These are phyloP conservation scores for Xylaria sp. DNA, from an alignment of 2,329 filamentous ascomycete genomes.

Conservation along the genomic window DNA sequence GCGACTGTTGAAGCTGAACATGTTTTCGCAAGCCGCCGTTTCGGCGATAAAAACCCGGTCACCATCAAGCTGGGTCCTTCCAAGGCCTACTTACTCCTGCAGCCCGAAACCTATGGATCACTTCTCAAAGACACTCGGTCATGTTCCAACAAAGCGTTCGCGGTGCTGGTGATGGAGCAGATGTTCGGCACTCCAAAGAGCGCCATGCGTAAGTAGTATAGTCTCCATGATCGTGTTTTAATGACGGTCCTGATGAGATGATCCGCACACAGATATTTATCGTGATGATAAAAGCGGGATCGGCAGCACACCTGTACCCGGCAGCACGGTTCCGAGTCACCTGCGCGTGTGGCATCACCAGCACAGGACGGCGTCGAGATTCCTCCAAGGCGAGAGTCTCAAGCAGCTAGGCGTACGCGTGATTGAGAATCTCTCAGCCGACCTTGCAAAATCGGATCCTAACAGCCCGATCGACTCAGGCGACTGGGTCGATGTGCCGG, in stretches of 20 bases:
- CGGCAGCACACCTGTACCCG: not conserved
- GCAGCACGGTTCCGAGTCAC: conserved; percentile 3
- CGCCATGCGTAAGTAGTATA: conserved; percentile 1
- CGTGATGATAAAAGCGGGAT: conserved; percentile 10
- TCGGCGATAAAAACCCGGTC: not conserved
- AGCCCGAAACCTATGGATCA: conserved; percentile 8
- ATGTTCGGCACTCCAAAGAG: conserved; percentile 12
- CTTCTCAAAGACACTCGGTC: conserved; percentile 11
- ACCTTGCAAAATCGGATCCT: not conserved
- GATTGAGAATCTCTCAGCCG: not conserved
- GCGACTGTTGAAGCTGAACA: not conserved
- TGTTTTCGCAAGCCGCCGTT: not conserved
- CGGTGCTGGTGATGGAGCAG: conserved; percentile 10
- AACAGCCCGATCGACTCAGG: conserved; percentile 1
- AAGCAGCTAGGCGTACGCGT: not conserved
- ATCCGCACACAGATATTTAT: conserved; percentile 3
- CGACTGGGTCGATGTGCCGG: conserved; percentile 6
- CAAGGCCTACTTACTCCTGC: conserved; percentile 9
- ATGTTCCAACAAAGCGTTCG: conserved; percentile 17
- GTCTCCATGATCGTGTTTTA: no score
- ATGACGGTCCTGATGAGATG: not conserved
- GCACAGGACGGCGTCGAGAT: conserved; percentile 2
- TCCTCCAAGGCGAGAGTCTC: conserved; percentile 6
- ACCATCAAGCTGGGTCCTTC: conserved; percentile 6
- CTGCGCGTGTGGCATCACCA: conserved; percentile 12